These are phyloP conservation scores for Gnomoniopsis sp. DNA, from an alignment of 2,329 filamentous ascomycete genomes.

Conservation along the genomic window DNA sequence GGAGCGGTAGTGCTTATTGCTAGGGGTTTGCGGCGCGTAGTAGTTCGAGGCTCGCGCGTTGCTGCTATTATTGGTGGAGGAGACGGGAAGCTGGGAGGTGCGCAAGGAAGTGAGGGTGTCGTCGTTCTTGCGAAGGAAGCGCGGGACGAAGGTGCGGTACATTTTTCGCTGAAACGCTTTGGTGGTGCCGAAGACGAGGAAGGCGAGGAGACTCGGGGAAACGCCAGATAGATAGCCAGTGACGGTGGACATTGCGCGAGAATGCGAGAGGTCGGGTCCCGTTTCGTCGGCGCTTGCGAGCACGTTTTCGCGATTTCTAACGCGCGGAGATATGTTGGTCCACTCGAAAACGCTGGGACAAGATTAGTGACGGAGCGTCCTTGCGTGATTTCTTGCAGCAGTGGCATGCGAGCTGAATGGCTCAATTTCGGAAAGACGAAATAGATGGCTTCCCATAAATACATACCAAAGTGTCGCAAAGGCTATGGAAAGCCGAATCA, in stretches of 20 bases:
- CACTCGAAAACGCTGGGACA: conserved; percentile 11
- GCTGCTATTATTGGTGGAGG: not conserved
- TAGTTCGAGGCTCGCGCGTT: not conserved
- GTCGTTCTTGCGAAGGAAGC: conserved; percentile 1
- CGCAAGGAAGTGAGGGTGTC: not conserved
- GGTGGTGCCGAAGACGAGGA: conserved; percentile 26
- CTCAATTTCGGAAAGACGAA: not conserved
- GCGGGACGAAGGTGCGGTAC: conserved; percentile 19
- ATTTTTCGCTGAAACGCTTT: conserved; percentile 23
- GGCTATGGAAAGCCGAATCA: conserved; percentile 14
- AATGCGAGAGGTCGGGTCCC: conserved; percentile 9
- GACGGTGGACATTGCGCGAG: conserved; percentile 14
- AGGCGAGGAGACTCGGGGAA: conserved; percentile 22
- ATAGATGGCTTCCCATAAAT: not conserved
- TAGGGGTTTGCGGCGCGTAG: not conserved
- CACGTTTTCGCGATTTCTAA: conserved; percentile 21
- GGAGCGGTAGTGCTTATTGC: not conserved
- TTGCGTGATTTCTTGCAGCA: not conserved
- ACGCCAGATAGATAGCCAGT: conserved; percentile 25
- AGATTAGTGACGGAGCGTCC: not conserved
- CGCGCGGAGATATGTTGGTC: conserved; percentile 7
- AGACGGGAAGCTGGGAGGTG: not conserved
- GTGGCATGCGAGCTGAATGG: too few species aligned
- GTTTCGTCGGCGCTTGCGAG: conserved; percentile 31
- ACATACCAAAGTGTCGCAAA: conserved; percentile 13